Evolutionary conservation across 306 rosid genomes (phyloP).

Genomic region (Sechiopsis laciniata): DNA sequence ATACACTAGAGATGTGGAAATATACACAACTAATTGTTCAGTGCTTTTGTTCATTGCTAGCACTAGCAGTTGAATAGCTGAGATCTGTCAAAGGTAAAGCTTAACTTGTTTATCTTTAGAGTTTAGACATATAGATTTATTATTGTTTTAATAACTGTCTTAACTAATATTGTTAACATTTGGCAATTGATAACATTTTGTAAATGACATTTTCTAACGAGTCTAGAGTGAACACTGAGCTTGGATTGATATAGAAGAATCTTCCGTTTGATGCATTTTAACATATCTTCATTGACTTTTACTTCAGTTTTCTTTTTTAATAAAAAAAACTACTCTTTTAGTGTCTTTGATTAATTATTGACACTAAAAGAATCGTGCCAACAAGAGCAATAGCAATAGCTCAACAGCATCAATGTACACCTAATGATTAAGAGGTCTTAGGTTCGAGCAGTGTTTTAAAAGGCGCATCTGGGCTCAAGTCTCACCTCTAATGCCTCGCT

Average conservation of each 20-base stretch:
- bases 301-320: background rate
- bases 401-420: too few species aligned
- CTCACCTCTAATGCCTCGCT: too few species aligned
- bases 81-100: background rate
- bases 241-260: slow-evolving; percentile 5
- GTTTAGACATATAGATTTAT: background rate
- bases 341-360: too few species aligned
- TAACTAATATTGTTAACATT: background rate
- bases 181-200: background rate
- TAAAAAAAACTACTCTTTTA: background rate
- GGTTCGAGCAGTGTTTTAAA: too few species aligned
- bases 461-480: too few species aligned
- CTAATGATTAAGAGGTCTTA: too few species aligned
- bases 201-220: background rate
- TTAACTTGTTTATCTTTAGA: background rate
- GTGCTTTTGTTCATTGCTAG: too few species aligned
- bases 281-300: background rate
- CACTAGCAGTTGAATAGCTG: background rate
- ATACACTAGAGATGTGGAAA: background rate
- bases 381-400: too few species aligned
- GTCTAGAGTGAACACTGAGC: background rate
- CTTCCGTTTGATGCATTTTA: background rate
- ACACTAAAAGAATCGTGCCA: too few species aligned
- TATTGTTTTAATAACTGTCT: background rate
- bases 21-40: background rate